phyloP scores from a whole-genome alignment of 2,329 filamentous ascomycete genomes.

The Fusarium musae region DNA sequence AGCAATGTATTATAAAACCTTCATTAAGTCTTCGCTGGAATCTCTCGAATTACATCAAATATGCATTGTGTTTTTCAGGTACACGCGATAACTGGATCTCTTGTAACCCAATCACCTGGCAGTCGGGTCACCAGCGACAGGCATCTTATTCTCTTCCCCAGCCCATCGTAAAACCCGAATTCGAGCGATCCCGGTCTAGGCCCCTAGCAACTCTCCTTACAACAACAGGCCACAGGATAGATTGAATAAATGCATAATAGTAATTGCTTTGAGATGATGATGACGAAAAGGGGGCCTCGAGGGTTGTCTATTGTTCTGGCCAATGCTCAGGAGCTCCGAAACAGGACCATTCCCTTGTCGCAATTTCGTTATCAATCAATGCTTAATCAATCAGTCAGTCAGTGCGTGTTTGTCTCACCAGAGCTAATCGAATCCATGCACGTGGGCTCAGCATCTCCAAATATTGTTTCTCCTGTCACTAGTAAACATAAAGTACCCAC shows the following conservation, averaged over 20 bases:
- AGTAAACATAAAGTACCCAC: background rate
- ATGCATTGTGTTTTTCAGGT: background rate
- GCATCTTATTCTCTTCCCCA: conserved; percentile 12
- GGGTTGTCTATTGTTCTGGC: background rate
- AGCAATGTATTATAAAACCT: background rate
- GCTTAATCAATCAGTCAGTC: conserved; percentile 25
- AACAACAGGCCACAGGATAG: background rate
- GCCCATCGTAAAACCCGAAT: conserved; percentile 19
- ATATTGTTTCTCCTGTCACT: conserved; percentile 4
- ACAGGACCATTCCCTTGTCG: conserved; percentile 11
- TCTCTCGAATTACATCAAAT: background rate
- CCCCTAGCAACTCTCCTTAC: background rate
- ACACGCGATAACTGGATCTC: background rate
- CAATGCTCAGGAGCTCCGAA: conserved; percentile 7
- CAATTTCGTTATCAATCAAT: conserved; percentile 40
- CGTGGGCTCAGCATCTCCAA: conserved; percentile 6
- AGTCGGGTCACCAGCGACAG: background rate
- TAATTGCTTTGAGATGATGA: conserved; percentile 22
- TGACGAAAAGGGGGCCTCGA: conserved; percentile 13
- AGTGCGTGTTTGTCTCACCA: conserved; percentile 21
- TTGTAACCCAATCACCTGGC: conserved; percentile 12
- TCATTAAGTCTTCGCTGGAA: background rate
- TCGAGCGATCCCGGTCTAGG: conserved; percentile 16
- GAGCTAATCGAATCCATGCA: conserved; percentile 16
- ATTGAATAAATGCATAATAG: background rate